A percentile compares a stretch with the other conserved stretches of the same genome.
phyloP scores from a whole-genome alignment of 106 monocot species.

The Acanthochlamys bracteata region DNA sequence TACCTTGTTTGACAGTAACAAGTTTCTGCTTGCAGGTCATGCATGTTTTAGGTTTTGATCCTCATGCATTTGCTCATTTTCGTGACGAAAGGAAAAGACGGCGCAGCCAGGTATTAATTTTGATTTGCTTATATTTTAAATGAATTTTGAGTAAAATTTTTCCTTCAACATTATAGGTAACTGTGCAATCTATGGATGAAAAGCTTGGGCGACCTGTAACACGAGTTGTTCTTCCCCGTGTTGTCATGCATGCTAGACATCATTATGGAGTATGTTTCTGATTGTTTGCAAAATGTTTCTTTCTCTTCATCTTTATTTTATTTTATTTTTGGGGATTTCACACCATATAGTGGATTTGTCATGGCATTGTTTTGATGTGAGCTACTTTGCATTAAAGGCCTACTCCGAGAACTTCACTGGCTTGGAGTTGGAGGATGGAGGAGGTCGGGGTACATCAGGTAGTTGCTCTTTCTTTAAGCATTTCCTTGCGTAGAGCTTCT shows the following conservation, averaged over 20 bases:
- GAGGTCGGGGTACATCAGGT: constrained; percentile 97
- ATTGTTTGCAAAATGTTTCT: background rate
- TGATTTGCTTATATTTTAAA: background rate
- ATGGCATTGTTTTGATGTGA: too few relatives aligned
- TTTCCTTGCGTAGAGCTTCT: background rate
- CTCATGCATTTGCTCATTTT: constrained; percentile 98
- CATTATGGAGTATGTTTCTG: constrained; percentile 78
- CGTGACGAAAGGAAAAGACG: constrained; percentile 95
- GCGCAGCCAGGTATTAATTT: constrained; percentile 53
- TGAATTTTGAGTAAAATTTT: background rate
- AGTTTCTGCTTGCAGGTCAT: constrained; percentile 56
- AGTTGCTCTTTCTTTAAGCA: background rate
- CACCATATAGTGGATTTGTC: background rate
- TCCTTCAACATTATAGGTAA: constrained; percentile 44
- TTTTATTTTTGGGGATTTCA: too few relatives aligned
- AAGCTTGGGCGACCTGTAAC: constrained; percentile 85
- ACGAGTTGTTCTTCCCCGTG: constrained; percentile 87
- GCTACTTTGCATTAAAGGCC: constrained; percentile 28
- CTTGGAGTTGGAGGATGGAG: constrained; percentile 97
- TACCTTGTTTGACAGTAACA: constrained; percentile 1
- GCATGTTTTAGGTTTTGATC: constrained; percentile 99
- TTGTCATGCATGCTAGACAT: constrained; percentile 90
- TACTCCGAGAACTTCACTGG: constrained; percentile 96
- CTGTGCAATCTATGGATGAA: constrained; percentile 78
- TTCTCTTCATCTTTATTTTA: too few relatives aligned